Evolutionary conservation across 108 stramenopile genomes (phyloP), one percentile per base, ranked within the genome.

Genomic region (Poteriospumella lacustris): DNA sequence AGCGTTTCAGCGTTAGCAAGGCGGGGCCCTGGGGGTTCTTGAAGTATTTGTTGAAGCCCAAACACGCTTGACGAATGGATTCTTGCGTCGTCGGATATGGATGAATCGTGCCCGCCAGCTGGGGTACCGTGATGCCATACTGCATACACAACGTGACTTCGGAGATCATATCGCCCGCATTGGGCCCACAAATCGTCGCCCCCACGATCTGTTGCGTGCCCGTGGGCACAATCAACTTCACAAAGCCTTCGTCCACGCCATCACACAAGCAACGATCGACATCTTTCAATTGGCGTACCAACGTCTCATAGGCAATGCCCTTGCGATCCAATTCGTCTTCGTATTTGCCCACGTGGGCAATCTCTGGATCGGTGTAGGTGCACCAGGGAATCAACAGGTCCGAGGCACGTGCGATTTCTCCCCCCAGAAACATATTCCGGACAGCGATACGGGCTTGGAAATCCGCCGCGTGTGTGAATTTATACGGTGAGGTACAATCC

Each of bases 331-430:
- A 76, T 76, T 93, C 91, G 42, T 81, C 68, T 0, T 87, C 90
- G 78, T 89, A 92, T 38, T 91, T 81, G 12, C 94, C 94, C 1
- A 95, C 90, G 39, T 89, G 89, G 0, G 96, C 96, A 72, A 93
- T 93, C 81, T 97, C 96, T 0, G 96, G 95, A 59, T 95, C 92
- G 0, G 95, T 97, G 79, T 94, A 97, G 76, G 92, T 94, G 3
- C 91, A 90, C 26, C 94, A 91, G 1, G 96, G 96, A 5, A 94
- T 90, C 9, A 95, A 89, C 29, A 95, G 86, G 58, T 90, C 87
- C 75, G 89, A 91, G 58, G 73, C 56, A 36, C 79, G 78, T 31
- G 78, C 75, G 56, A 2, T 28, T n/a, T 88, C 62, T 38, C 93
- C 93, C 19, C 83, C 79, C 73, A 94, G 93, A 26, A 97, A 60